phyloP scores from a whole-genome alignment of 2,329 filamentous ascomycete species.

The Alternaria ventricosa region DNA sequence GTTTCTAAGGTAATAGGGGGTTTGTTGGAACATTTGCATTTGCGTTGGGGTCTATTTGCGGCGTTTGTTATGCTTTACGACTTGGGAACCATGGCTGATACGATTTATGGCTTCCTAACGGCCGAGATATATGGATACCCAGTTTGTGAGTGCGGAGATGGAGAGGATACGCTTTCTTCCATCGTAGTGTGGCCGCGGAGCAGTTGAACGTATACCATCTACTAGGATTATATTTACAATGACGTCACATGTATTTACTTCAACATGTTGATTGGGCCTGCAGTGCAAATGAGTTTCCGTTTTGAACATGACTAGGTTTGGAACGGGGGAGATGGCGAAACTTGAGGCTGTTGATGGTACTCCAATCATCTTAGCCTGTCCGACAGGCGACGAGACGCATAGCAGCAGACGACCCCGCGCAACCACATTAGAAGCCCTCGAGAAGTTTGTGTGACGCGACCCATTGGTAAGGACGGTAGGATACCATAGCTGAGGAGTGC shows the following conservation, averaged over 20 bases:
- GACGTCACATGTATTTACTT: conserved; percentile 4
- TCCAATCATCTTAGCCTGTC: conserved; percentile 14
- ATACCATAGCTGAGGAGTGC: not conserved
- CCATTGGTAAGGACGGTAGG: not conserved
- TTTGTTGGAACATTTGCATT: conserved; percentile 7
- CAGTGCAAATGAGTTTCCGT: not conserved
- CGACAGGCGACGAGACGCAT: conserved; percentile 13
- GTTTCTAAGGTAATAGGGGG: conserved; percentile 21
- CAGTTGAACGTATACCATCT: conserved; percentile 5
- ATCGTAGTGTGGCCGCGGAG: conserved; percentile 2
- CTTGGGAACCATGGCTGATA: conserved; percentile 12
- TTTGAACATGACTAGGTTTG: not conserved
- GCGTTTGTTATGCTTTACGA: conserved; percentile 7
- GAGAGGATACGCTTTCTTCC: conserved; percentile 1
- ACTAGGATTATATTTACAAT: not conserved
- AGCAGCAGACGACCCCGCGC: conserved; percentile 11
- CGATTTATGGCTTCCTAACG: conserved; percentile 29
- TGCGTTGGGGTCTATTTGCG: conserved; percentile 7
- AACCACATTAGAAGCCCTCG: not conserved
- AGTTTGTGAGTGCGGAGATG: conserved; percentile 16
- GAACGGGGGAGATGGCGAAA: not conserved
- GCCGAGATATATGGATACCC: conserved; percentile 36
- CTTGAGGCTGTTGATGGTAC: conserved; percentile 6
- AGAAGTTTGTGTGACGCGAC: not conserved
- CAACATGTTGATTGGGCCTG: not conserved